Base-by-base conservation (phyloP, 192 early-diverging fungal species). In the Coemansia sp. region DNA sequence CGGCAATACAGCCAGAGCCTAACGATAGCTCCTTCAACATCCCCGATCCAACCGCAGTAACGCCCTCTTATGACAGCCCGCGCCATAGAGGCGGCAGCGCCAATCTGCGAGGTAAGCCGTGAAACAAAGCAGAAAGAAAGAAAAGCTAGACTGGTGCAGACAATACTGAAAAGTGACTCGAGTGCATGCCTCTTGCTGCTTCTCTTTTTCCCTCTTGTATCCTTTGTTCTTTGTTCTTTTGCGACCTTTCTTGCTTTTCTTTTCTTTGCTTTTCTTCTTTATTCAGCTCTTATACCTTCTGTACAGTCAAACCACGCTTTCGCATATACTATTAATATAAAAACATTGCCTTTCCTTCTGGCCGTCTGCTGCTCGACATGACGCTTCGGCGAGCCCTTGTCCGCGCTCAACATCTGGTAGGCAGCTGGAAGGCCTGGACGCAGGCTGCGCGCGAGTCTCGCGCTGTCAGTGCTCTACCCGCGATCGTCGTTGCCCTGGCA, bases 351-450 rank as follows among this genome's bases (percentile, higher is more conserved):
- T 32, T 55, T 27, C 6, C 4, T 18, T 32, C 9, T 55, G 16
- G 29, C 25, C 6, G 18, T 32, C 25, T 28, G 9, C 13, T 42
- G 39, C 39, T 42, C 39, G 56, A 57, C 18, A 54, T 55, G 45
- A 0, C 45, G 24, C 22, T 19, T 19, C 45, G 36, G 16, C 47
- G 0, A 45, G 25, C 22, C 0, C 59, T 65, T 45, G 24, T 1
- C 34, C 30, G 24, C 13, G 18, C 23, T 24, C 32, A 42, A 10
- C 47, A 50, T 4, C 24, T 11, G 54, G 48, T 79, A 79, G 76
- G 67, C 14, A 69, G 61, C 67, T 72, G 71, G 69, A 79, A 79
- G 54, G 48, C 58, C 56, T 73, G 57, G 58, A 42, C 59, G 8
- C 70, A 69, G 61, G 23, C 49, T 2, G 52, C 49, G 11, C 47